Evolutionary conservation across 305 asterid genomes (phyloP).

Genomic region (Solanum hybrid): DNA sequence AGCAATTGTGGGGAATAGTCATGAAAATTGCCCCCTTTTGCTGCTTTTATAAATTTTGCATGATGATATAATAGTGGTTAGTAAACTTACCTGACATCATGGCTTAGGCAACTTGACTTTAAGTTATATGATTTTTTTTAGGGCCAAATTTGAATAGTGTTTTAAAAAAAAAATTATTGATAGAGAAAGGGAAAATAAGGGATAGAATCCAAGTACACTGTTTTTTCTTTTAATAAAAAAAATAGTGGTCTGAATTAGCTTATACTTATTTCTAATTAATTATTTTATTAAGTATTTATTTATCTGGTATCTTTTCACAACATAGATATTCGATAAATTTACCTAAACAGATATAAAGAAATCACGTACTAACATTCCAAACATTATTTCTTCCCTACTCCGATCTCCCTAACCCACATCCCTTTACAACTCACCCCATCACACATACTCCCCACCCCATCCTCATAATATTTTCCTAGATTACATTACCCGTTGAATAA

Average conservation of each 20-base stretch:
- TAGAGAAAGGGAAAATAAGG: not conserved
- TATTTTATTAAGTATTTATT: not conserved
- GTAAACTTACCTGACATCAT: slow-evolving; percentile 27
- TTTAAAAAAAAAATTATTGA: no score
- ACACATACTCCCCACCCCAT: not conserved
- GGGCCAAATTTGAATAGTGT: not conserved
- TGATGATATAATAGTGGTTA: not conserved
- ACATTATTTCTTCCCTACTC: not conserved
- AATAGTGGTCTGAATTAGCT: not conserved
- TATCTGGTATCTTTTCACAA: rapidly evolving
- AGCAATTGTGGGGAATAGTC: slow-evolving; percentile 12
- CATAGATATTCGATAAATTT: not conserved
- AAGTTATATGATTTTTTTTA: not conserved
- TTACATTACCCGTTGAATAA: not conserved
- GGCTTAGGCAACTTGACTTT: slow-evolving; percentile 22
- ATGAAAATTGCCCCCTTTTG: slow-evolving; percentile 6
- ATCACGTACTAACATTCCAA: not conserved
- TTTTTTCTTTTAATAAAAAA: not conserved
- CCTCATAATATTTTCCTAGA: not conserved
- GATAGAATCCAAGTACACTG: not conserved
- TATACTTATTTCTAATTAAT: not conserved
- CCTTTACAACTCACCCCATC: not conserved
- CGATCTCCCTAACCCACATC: not conserved
- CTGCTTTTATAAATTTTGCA: not conserved
- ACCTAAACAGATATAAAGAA: no score